These are phyloP conservation scores for Ogataea trehaloabstinens DNA, from an alignment of 805 yeast species.

Conservation along the genomic window DNA sequence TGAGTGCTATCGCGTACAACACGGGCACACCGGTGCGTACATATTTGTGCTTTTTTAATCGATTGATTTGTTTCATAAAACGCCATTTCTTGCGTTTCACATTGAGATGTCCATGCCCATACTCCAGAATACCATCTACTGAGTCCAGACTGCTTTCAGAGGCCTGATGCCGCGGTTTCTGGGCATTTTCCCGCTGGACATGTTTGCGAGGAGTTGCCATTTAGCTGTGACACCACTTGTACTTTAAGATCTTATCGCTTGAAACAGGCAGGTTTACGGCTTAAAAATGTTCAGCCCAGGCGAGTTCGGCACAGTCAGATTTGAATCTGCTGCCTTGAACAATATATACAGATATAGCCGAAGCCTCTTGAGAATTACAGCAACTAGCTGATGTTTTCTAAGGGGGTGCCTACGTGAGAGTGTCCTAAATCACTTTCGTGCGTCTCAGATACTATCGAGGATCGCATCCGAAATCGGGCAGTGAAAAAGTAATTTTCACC, in stretches of 20 bases:
- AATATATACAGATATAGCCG: too few relatives aligned
- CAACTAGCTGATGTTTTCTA: too few relatives aligned
- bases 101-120: slow-evolving; percentile 5
- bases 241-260: background rate
- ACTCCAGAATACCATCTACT: slow-evolving; percentile 1
- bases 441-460: too few relatives aligned
- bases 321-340: too few relatives aligned
- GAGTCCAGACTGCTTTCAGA: slow-evolving; percentile 2
- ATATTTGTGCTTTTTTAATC: slow-evolving; percentile 16
- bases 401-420: too few relatives aligned
- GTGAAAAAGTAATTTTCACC: too few relatives aligned
- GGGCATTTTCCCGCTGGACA: slow-evolving; percentile 4
- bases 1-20: slow-evolving; percentile 16
- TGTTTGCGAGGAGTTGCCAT: slow-evolving; percentile 1
- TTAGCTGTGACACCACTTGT: background rate
- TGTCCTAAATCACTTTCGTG: too few relatives aligned
- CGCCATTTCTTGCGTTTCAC: slow-evolving; percentile 6
- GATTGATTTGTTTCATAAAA: slow-evolving; percentile 10
- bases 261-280: too few relatives aligned
- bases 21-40: slow-evolving; percentile 18
- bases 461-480: too few relatives aligned
- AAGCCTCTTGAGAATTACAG: too few relatives aligned
- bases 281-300: too few relatives aligned
- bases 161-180: background rate
- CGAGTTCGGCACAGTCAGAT: too few relatives aligned